Evolutionary conservation across 2,329 filamentous ascomycete species (phyloP).

Genomic region (Ceratocystis destructans): DNA sequence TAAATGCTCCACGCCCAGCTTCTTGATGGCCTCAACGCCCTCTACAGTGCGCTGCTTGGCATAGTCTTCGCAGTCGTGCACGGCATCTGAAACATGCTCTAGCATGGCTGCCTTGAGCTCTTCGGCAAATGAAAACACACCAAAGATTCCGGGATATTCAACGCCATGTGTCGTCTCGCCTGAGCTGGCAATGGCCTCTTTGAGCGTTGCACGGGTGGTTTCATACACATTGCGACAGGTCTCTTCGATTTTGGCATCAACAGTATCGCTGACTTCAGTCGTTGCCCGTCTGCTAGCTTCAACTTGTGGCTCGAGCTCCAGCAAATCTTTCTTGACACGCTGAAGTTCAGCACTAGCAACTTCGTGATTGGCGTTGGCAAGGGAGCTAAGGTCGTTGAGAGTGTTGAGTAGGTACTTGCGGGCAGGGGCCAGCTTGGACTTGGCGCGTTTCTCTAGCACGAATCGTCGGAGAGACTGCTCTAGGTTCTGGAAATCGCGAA

Average conservation of each 20-base stretch:
- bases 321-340: slow-evolving; percentile 65
- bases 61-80: slow-evolving; percentile 68
- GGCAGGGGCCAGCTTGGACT: slow-evolving; percentile 88
- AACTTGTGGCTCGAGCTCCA: slow-evolving; percentile 70
- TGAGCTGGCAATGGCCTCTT: slow-evolving; percentile 59
- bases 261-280: slow-evolving; percentile 62
- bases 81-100: slow-evolving; percentile 67
- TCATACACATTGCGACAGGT: slow-evolving; percentile 78
- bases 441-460: slow-evolving; percentile 86
- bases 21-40: slow-evolving; percentile 78
- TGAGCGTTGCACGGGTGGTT: slow-evolving; percentile 63
- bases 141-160: slow-evolving; percentile 71
- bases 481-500: slow-evolving; percentile 76
- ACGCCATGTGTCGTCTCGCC: slow-evolving; percentile 69
- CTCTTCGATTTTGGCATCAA: slow-evolving; percentile 70
- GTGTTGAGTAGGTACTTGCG: slow-evolving; percentile 93
- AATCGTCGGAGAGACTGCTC: slow-evolving; percentile 84
- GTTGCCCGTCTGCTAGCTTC: slow-evolving; percentile 73
- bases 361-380: slow-evolving; percentile 77
- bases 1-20: slow-evolving; percentile 74
- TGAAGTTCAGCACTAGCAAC: slow-evolving; percentile 76
- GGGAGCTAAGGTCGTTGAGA: slow-evolving; percentile 67
- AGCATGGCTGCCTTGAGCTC: slow-evolving; percentile 87
- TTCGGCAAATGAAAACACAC: slow-evolving; percentile 82
- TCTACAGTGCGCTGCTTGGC: slow-evolving; percentile 64